Evolutionary conservation across 148 eudicot genomes (phyloP), one percentile per base, ranked within the genome.

Genomic region (Heliosperma pusillum): DNA sequence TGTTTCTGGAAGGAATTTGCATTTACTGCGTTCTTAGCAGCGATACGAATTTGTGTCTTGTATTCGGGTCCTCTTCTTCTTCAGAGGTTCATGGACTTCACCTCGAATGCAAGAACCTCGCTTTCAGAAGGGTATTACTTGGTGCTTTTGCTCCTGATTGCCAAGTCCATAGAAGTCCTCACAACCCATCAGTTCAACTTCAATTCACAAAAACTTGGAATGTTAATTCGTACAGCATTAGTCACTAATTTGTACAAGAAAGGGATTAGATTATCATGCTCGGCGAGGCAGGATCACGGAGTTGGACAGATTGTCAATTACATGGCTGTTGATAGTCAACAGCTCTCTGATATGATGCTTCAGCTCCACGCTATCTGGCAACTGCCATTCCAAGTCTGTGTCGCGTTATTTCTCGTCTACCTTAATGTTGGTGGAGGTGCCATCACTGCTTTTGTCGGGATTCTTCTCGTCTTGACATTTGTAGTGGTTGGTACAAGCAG

Each of bases 271-370:
- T 25, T 91, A 10, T 82, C 98, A 0, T 87, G 93, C 79, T 93
- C 97, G 0, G 90, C 97, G 29, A 79, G 98, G 47, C 97, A 93
- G 58, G 81, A 75, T 57, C 98, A 93, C 70, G 97, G 96, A 60
- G 89, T 91, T 55, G 98, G 98, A n/a, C 97, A 91, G 58, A 94
- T 90, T 70, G 97, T 94, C 36, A 94, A 94, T 78, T 94, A 91
- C 70, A 94, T 94, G 98, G 97, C 88, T 42, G 93, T 91, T 33
- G 98, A 93, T 89, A 90, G 95, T 75, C 98, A 93, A 61, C 98
- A 93, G 80, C 89, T 93, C 0, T 87, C 96, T 13, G 98, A 91
- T 73, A 94, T 94, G 98, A 93, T 93, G 93, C 85, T 91, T 19
- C 97, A 93, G 73, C 79, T 91, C 3, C 97, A 93, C 47, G 85